These are phyloP conservation scores for Panicum miliaceum DNA, from an alignment of 176 grass and related monocot genomes.

Conservation along the genomic window DNA sequence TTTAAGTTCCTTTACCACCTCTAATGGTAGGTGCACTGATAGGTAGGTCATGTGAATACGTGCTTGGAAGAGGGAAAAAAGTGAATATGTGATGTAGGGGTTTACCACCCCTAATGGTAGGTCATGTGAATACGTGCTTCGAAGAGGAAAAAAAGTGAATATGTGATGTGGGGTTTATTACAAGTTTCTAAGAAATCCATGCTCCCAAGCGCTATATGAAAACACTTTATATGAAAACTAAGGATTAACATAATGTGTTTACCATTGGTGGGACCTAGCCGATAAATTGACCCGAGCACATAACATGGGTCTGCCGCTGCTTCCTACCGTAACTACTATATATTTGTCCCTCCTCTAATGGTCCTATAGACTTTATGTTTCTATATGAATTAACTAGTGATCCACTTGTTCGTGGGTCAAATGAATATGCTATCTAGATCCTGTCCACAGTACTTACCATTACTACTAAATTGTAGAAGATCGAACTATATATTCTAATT, in stretches of 20 bases:
- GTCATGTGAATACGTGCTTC: background rate
- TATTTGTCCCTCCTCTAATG: too few relatives aligned
- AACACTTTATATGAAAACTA: background rate
- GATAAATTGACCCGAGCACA: background rate
- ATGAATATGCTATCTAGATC: constrained; percentile 30
- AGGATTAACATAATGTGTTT: background rate
- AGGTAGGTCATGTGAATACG: background rate
- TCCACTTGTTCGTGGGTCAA: constrained; percentile 1
- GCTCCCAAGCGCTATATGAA: background rate
- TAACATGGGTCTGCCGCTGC: too few relatives aligned
- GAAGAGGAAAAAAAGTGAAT: too few relatives aligned
- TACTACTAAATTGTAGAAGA: background rate
- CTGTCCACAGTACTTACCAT: background rate
- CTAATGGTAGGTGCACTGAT: background rate
- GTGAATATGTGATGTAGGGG: too few relatives aligned
- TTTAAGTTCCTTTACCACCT: too few relatives aligned
- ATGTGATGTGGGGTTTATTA: background rate
- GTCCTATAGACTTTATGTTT: background rate
- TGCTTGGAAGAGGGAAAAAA: too few relatives aligned
- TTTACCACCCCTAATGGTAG: background rate
- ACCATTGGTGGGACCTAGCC: background rate
- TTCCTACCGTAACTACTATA: too few relatives aligned
- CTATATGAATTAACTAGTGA: background rate
- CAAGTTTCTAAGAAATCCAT: background rate
- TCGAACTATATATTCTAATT: background rate